Percentiles rank a stretch among this genome's conserved stretches.
Evolutionary conservation across 2,329 filamentous ascomycete species (phyloP).

Genomic region (Venturia aucupariae): DNA sequence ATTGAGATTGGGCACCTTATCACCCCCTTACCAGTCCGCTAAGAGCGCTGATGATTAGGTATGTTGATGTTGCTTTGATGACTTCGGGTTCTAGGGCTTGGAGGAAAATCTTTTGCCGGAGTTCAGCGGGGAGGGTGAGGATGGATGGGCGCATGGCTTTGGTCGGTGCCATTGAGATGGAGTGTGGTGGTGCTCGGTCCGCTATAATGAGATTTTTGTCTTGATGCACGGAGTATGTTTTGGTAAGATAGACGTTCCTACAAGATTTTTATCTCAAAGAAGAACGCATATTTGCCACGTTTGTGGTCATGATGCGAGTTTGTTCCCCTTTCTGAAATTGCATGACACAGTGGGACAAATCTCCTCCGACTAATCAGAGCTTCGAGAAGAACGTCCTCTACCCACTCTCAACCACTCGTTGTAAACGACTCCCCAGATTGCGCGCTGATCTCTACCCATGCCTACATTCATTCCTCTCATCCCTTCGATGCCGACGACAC

Average conservation of each 20-base stretch:
- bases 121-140: neutral
- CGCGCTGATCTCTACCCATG: constrained; percentile 24
- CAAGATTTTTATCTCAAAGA: too few species aligned
- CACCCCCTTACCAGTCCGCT: too few species aligned
- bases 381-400: neutral
- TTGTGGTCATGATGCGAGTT: too few species aligned
- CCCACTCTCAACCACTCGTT: constrained; percentile 24
- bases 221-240: too few species aligned
- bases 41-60: neutral
- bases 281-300: too few species aligned
- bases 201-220: too few species aligned
- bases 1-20: too few species aligned
- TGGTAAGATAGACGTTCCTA: too few species aligned
- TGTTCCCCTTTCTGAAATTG: too few species aligned
- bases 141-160: neutral
- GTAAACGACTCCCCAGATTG: constrained; percentile 30
- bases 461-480: constrained; percentile 31
- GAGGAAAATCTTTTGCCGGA: neutral
- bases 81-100: neutral
- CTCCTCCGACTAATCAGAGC: too few species aligned
- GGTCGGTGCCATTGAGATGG: neutral
- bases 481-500: constrained; percentile 24
- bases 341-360: too few species aligned
- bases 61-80: neutral
- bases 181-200: neutral